A percentile compares a stretch with the other conserved stretches of the same genome.
Conservation (phyloP, 2,329 filamentous ascomycete genomes). For the Ophiostoma australiae region DNA sequence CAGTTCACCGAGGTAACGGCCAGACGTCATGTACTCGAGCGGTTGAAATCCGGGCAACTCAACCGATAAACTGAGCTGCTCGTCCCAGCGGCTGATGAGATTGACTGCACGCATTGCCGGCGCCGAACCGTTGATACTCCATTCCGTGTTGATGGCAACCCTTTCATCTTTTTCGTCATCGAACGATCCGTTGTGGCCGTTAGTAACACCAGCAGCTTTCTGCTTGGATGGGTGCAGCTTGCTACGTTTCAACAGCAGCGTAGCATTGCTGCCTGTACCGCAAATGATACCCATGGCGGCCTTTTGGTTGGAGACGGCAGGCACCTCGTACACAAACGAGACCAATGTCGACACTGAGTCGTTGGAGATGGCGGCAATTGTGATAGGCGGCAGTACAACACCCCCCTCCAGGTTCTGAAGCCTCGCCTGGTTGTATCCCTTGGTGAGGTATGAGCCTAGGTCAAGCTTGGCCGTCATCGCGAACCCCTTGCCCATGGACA, state of each 20-base stretch:
- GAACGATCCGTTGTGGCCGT: constrained; percentile 39
- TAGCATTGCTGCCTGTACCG: constrained; percentile 77
- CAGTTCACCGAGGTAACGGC: constrained; percentile 71
- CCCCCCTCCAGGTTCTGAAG: constrained; percentile 11
- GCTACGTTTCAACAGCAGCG: constrained; percentile 62
- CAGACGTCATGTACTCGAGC: constrained; percentile 79
- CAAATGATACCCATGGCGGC: constrained; percentile 77
- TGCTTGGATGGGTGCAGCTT: constrained; percentile 59
- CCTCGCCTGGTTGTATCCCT: constrained; percentile 54
- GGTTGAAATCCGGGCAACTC: constrained; percentile 73
- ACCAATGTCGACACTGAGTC: constrained; percentile 75
- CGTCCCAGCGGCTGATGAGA: constrained; percentile 68
- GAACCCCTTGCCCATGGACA: constrained; percentile 68
- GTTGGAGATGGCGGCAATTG: constrained; percentile 72
- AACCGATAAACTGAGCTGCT: constrained; percentile 58
- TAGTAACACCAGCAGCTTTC: constrained; percentile 39
- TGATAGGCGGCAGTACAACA: constrained; percentile 55
- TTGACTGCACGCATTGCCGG: constrained; percentile 57
- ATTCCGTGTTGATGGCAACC: constrained; percentile 77
- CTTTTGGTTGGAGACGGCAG: constrained; percentile 55
- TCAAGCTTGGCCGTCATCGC: constrained; percentile 57
- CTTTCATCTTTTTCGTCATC: not conserved
- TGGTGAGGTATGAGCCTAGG: constrained; percentile 53
- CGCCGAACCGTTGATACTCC: constrained; percentile 74
- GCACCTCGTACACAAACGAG: constrained; percentile 68